phyloP scores from a whole-genome alignment of 1,139 yeast species.

The Zygoascus hellenicus region DNA sequence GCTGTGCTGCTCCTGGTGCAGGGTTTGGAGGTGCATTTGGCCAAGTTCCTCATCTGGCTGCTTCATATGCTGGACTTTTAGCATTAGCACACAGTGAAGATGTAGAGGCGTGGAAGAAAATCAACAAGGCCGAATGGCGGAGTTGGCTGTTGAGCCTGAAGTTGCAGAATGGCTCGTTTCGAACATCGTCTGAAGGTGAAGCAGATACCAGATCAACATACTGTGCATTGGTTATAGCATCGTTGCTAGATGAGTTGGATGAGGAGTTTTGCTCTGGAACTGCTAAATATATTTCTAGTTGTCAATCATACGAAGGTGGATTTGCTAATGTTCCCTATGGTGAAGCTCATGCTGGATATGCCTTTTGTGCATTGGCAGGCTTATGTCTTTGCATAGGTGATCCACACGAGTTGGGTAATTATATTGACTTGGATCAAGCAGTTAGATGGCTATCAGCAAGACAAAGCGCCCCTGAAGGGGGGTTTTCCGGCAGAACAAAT shows the following conservation, averaged over 20 bases:
- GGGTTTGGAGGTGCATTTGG: constrained; percentile 84
- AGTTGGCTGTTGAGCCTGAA: constrained; percentile 66
- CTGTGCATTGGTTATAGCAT: constrained; percentile 75
- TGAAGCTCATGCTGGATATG: constrained; percentile 97
- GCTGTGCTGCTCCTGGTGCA: constrained; percentile 39
- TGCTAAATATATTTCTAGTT: constrained; percentile 54
- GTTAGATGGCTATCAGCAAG: constrained; percentile 62
- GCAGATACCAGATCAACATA: constrained; percentile 80
- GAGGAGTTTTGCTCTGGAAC: constrained; percentile 53
- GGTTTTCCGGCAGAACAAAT: constrained; percentile 83
- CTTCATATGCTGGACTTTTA: constrained; percentile 73
- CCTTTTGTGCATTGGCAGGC: constrained; percentile 83
- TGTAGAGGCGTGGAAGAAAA: constrained; percentile 37
- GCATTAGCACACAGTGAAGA: constrained; percentile 54
- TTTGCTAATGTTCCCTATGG: constrained; percentile 68
- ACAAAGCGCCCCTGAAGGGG: constrained; percentile 72
- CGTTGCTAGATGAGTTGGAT: constrained; percentile 57
- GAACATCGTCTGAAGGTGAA: constrained; percentile 77
- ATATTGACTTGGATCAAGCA: constrained; percentile 26
- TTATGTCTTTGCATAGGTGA: constrained; percentile 46
- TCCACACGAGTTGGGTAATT: constrained; percentile 25
- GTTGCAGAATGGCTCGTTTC: constrained; percentile 63
- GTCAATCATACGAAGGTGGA: constrained; percentile 96
- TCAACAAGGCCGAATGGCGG: constrained; percentile 45
- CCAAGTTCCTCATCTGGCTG: constrained; percentile 80